Base-by-base conservation (phyloP, 805 yeast genomes). In the Cyberlindnera sargentensis region DNA sequence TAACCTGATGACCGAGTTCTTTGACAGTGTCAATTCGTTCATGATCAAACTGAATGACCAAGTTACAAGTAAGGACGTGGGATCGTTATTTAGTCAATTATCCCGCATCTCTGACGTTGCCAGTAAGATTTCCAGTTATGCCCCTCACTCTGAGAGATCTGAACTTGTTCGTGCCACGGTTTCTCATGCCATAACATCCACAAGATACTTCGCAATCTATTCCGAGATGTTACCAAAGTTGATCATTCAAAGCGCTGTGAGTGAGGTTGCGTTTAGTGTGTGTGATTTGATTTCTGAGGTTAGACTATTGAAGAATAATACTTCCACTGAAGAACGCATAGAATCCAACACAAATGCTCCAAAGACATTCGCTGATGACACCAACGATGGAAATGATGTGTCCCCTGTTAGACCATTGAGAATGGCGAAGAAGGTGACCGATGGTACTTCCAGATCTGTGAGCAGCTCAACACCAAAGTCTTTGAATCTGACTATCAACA, bases 141-240 rank as follows among this genome's bases (percentile, higher is more conserved):
- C 58, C 6, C 51, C 58, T 5, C 59, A 59, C 42, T 55, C 69
- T 45, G 69, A 75, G 46, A 63, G 68, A 57, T 62, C 79, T 36
- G 59, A 69, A 36, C 56, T 77, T 25, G 69, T 85, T 4, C 76
- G 82, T 44, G 82, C 83, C 37, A 72, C 91, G 1, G 74, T 84
- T 25, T 78, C 89, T 15, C 88, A 84, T 62, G 75, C 81, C 1
- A 77, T 91, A 35, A 80, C 95, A 4, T 73, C 88, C 1, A 76
- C 90, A 1, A 72, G 96, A 55, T 86, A 87, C 57, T 84, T 69
- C 60, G 76, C 84, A 1, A 65, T 80, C 8, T 82, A 84, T 52
- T 67, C 74, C 4, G 70, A 72, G n/a, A 56, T 85, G 3, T 63
- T 87, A 43, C 96, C 96, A 1, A 73, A 72, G 42, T 65, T 83